A percentile compares a stretch with the other conserved stretches of the same genome.
phyloP scores from a whole-genome alignment of 2,329 filamentous ascomycete species.

The Xylariaceae sp. region DNA sequence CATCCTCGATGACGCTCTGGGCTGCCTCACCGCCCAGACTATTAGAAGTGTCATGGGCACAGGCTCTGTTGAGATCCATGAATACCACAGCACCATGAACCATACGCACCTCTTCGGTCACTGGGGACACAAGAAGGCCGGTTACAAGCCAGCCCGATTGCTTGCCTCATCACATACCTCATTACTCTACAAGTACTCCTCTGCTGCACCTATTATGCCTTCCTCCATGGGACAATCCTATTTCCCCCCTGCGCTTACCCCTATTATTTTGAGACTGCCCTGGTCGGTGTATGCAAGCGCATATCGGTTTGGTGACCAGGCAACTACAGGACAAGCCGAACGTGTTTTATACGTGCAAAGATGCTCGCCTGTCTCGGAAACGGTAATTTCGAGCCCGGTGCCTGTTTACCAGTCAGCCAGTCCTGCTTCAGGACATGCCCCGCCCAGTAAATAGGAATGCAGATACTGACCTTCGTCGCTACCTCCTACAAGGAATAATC shows the following conservation, averaged over 20 bases:
- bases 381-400: constrained; percentile 61
- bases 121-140: no score
- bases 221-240: constrained; percentile 21
- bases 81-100: no score
- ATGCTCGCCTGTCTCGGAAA: constrained; percentile 68
- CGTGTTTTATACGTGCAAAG: constrained; percentile 67
- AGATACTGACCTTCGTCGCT: constrained; percentile 59
- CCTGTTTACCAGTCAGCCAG: constrained; percentile 36
- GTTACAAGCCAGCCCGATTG: no score
- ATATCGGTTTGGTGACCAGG: constrained; percentile 72
- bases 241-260: constrained; percentile 46
- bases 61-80: constrained; percentile 1
- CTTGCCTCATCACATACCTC: no score
- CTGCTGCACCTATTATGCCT: no score
- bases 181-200: no score
- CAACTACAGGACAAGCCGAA: constrained; percentile 59
- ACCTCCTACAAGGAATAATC: constrained; percentile 67
- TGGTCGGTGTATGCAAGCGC: constrained; percentile 68
- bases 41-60: no score
- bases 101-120: no score
- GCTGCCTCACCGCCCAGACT: background rate
- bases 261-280: constrained; percentile 63
- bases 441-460: background rate
- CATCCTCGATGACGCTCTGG: background rate
- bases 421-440: constrained; percentile 5